Conservation (phyloP, 2,329 filamentous ascomycete species). For the Nemania sp. region DNA sequence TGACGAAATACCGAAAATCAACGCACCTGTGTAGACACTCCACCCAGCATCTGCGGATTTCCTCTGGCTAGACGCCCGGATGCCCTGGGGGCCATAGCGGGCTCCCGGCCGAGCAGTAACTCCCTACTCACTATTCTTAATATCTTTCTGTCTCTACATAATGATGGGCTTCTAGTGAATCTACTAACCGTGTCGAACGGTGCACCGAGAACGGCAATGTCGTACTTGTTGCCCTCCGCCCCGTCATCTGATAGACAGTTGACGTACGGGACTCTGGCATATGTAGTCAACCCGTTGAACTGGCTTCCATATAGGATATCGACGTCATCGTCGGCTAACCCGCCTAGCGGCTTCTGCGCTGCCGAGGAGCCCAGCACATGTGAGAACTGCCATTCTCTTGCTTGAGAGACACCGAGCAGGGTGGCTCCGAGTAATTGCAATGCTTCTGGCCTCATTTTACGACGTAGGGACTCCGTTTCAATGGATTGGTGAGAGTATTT, state of each 20-base stretch:
- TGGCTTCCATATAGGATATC: slow-evolving; percentile 58
- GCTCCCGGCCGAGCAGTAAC: slow-evolving; percentile 54
- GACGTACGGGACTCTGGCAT: slow-evolving; percentile 70
- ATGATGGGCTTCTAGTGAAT: not conserved
- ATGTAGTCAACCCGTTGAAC: slow-evolving; percentile 70
- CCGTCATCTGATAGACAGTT: slow-evolving; percentile 68
- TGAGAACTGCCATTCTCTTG: slow-evolving; percentile 44
- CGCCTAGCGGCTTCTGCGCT: slow-evolving; percentile 39
- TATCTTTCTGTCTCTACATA: not conserved
- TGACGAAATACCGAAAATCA: not conserved
- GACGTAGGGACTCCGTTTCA: not conserved
- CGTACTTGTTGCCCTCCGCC: slow-evolving; percentile 57
- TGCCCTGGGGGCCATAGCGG: slow-evolving; percentile 52
- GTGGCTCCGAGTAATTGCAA: slow-evolving; percentile 6
- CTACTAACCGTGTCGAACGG: slow-evolving; percentile 61
- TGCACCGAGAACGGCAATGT: slow-evolving; percentile 67
- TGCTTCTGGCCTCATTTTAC: slow-evolving; percentile 13
- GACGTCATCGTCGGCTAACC: slow-evolving; percentile 48
- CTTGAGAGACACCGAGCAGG: slow-evolving; percentile 24
- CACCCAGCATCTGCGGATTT: slow-evolving; percentile 48
- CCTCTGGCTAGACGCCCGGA: slow-evolving; percentile 51
- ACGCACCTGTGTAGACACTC: slow-evolving; percentile 62
- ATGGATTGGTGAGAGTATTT: not conserved
- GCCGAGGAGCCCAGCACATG: slow-evolving; percentile 28
- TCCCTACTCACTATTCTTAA: slow-evolving; percentile 38